A percentile compares a stretch with the other conserved stretches of the same genome.
Conservation (phyloP, 192 early-diverging fungal species). For the Backusella psychrophila region DNA sequence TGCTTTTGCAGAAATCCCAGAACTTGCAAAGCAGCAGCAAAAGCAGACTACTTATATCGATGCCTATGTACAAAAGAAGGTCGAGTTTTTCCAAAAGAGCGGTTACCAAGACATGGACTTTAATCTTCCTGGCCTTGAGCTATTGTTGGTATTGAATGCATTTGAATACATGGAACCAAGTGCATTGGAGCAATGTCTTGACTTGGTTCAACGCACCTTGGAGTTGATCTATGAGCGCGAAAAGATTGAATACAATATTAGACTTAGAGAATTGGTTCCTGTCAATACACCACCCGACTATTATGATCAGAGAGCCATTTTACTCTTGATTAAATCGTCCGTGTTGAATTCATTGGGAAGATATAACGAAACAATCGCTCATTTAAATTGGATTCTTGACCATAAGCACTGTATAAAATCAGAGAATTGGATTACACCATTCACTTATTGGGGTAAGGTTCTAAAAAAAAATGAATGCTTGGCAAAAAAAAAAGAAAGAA, state of each 20-base stretch:
- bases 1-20: constrained; percentile 56
- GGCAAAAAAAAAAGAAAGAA: background rate
- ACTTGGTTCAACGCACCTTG: constrained; percentile 24
- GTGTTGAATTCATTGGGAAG: constrained; percentile 45
- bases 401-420: constrained; percentile 37
- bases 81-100: constrained; percentile 44
- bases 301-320: constrained; percentile 40
- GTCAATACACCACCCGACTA: constrained; percentile 33
- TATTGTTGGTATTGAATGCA: constrained; percentile 49
- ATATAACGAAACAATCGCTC: constrained; percentile 37
- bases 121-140: constrained; percentile 46
- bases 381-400: constrained; percentile 52
- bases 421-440: constrained; percentile 53
- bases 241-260: constrained; percentile 32
- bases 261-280: constrained; percentile 35
- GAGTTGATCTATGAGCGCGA: constrained; percentile 35
- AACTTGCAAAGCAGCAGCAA: constrained; percentile 39
- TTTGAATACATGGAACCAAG: constrained; percentile 47
- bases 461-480: background rate
- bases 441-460: constrained; percentile 46
- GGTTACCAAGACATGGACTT: constrained; percentile 45
- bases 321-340: constrained; percentile 48
- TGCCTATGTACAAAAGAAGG: constrained; percentile 47
- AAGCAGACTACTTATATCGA: constrained; percentile 46
- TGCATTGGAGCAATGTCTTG: constrained; percentile 22